Conservation (phyloP, 129 eudicot genomes). For the Flaveria sonorensis region DNA sequence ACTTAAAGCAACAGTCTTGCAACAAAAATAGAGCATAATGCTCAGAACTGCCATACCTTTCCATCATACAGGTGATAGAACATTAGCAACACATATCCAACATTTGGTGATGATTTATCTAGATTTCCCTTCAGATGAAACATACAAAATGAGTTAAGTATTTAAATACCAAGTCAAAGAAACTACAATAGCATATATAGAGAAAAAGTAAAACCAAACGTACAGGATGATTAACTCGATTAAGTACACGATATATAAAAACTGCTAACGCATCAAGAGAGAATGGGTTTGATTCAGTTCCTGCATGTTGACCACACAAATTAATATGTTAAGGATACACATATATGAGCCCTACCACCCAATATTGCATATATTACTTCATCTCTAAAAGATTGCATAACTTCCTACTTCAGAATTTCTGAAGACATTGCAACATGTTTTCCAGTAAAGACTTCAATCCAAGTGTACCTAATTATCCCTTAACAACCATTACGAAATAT, state of each 20-base stretch:
- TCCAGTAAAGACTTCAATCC: not conserved
- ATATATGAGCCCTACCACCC: not conserved
- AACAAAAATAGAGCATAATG: not conserved
- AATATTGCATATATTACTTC: not conserved
- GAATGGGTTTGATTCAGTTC: constrained; percentile 91
- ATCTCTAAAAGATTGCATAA: not conserved
- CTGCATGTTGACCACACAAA: constrained; percentile 42
- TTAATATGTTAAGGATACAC: not conserved
- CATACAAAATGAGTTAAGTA: constrained; percentile 24
- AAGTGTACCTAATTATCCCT: not conserved
- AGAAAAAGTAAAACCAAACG: constrained; percentile 14
- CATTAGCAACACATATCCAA: constrained; percentile 86
- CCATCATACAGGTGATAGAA: constrained; percentile 96
- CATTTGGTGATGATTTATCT: constrained; percentile 84
- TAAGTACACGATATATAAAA: constrained; percentile 82
- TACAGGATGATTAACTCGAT: constrained; percentile 92
- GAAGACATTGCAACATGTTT: not conserved
- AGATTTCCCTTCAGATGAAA: constrained; percentile 73
- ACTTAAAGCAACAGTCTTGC: not conserved
- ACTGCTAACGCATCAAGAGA: constrained; percentile 91
- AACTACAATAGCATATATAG: constrained; percentile 7
- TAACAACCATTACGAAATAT: not conserved
- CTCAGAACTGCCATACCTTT: constrained; percentile 50
- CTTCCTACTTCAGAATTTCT: not conserved
- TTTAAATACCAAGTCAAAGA: constrained; percentile 15